phyloP scores from a whole-genome alignment of 2,329 filamentous ascomycete species.

The Orbilia brochopaga region DNA sequence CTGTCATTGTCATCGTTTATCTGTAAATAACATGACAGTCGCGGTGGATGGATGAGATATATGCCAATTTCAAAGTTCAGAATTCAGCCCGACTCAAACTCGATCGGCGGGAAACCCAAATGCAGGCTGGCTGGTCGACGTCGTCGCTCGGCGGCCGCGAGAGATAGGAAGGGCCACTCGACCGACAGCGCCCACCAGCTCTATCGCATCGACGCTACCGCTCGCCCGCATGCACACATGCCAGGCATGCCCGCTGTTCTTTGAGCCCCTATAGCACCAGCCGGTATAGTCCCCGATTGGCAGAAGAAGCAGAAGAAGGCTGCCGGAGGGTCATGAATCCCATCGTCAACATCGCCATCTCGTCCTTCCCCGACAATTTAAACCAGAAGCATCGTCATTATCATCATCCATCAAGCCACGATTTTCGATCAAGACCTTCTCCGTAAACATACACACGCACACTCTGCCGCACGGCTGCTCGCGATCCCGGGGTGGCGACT shows the following conservation, averaged over 20 bases:
- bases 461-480: background rate
- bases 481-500: background rate
- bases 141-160: background rate
- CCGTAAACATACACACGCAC: too few relatives aligned
- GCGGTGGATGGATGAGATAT: too few relatives aligned
- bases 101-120: background rate
- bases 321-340: background rate
- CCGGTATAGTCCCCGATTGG: background rate
- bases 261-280: background rate
- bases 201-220: conserved; percentile 1
- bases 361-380: background rate
- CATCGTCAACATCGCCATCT: background rate
- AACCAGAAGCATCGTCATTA: background rate
- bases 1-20: too few relatives aligned
- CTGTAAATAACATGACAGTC: too few relatives aligned
- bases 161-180: conserved; percentile 5
- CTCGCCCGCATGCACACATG: background rate
- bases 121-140: background rate
- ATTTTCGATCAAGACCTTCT: too few relatives aligned
- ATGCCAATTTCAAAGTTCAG: too few relatives aligned
- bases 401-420: too few relatives aligned
- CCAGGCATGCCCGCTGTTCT: background rate
- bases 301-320: background rate
- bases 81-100: too few relatives aligned
- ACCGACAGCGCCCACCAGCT: background rate